These are phyloP conservation scores for Podospora comata DNA, from an alignment of 495 filamentous ascomycete species.

Conservation along the genomic window DNA sequence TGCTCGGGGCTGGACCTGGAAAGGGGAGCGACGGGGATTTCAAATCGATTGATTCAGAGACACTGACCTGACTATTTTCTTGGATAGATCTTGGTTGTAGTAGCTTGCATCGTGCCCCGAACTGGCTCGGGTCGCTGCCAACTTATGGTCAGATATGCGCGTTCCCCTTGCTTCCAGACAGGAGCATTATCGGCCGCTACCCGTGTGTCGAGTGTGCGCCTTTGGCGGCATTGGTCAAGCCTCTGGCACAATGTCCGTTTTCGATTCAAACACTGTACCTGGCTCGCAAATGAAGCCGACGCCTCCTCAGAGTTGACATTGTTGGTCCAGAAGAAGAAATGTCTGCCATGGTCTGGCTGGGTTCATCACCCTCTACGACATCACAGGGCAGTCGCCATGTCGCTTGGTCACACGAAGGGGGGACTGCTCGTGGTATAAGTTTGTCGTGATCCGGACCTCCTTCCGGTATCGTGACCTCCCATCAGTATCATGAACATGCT, in stretches of 20 bases:
- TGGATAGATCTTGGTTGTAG: constrained; percentile 4
- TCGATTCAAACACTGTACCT: not conserved
- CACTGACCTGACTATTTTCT: constrained; percentile 2
- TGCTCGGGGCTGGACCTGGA: constrained; percentile 2
- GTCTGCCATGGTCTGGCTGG: not conserved
- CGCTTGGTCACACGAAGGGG: not conserved
- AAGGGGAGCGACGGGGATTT: not conserved
- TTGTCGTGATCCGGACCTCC: not conserved
- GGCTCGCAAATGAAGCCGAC: not conserved
- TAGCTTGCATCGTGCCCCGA: not conserved
- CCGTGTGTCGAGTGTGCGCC: constrained; percentile 4
- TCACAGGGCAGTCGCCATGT: not conserved
- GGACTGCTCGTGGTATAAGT: not conserved
- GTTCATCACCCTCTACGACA: not conserved
- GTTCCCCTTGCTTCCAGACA: constrained; percentile 3
- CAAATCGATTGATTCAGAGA: not conserved
- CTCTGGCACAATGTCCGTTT: not conserved
- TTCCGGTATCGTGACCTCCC: not conserved
- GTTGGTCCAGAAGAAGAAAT: not conserved
- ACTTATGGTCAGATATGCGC: constrained; percentile 1
- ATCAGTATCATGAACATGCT: not conserved
- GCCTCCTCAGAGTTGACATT: not conserved
- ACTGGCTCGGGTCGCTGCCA: constrained; percentile 9
- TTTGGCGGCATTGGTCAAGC: not conserved
- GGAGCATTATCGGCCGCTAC: not conserved